Base-by-base conservation (phyloP, 1,139 yeast genomes). In the Kurtzmaniella quercitrusa region DNA sequence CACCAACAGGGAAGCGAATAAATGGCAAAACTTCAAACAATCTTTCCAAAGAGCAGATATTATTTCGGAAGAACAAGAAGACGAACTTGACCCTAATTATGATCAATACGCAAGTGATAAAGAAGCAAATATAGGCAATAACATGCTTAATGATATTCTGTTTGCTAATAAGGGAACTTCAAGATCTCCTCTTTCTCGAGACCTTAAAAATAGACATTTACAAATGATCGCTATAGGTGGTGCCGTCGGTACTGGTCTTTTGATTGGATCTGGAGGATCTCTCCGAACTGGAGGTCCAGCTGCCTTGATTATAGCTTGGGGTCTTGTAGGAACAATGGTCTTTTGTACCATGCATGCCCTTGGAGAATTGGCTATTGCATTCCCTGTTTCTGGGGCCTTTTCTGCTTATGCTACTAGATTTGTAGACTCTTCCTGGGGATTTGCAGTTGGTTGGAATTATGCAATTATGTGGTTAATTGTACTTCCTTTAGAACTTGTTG, bases 331-430 rank as follows among this genome's bases (percentile, higher is more conserved):
- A 39, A 70, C 85, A 7, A 73, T 85, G 77, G 79, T 88, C 52
- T 85, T 79, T 65, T 77, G 81, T 55, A 84, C 87, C 39, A 83
- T 87, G 55, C 91, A 86, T 59, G 82, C 93, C n/a, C 79, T 89
- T 45, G 94, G 95, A 50, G 96, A 89, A 63, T 61, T 88, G 59
- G 89, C 94, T 40, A 87, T 85, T 36, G 74, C 82, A 12, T 86
- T 82, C 63, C 91, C 94, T 6, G 81, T 87, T 39, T 72, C 85
- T 44, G 96, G 95, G 54, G 88, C 91, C 1, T 87, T 85, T 63
- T 75, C 85, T 38, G 79, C 85, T 45, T 86, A 82, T 60, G 79
- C 88, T 31, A 69, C 87, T 3, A 72, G 84, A 46, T 82, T 86
- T 52, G 68, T 88, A 37, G 94, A 86, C 54, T 75, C 80, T 2